These are phyloP conservation scores for Ogataea siamensis DNA, from an alignment of 805 yeast species.

Conservation along the genomic window DNA sequence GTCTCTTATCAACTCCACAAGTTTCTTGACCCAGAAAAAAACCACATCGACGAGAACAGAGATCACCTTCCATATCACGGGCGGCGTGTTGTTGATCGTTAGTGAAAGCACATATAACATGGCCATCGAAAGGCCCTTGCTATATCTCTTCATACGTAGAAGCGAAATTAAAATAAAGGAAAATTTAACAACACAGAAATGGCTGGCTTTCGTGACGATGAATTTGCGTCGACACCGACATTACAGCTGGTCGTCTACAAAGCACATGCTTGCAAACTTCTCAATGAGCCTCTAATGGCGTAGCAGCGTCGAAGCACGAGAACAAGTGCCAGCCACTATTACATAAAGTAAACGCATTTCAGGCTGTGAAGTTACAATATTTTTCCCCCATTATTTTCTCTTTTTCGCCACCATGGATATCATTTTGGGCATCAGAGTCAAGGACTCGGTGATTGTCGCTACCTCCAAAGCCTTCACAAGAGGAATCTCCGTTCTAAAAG, in stretches of 20 bases:
- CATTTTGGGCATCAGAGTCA: constrained; percentile 78
- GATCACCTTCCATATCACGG: constrained; percentile 26
- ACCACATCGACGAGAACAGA: constrained; percentile 43
- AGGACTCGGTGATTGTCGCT: constrained; percentile 81
- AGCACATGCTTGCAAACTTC: too few relatives aligned
- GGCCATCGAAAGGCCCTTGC: constrained; percentile 21
- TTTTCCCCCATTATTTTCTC: constrained; percentile 9
- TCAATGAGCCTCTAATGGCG: too few relatives aligned
- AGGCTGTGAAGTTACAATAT: constrained; percentile 1
- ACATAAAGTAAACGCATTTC: neutral
- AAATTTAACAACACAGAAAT: neutral
- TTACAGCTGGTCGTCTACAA: too few relatives aligned
- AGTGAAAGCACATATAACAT: constrained; percentile 15
- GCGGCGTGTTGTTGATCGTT: constrained; percentile 25
- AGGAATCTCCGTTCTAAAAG: constrained; percentile 79
- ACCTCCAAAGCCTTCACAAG: constrained; percentile 94
- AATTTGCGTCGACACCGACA: too few relatives aligned
- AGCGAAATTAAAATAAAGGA: neutral
- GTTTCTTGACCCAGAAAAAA: constrained; percentile 44
- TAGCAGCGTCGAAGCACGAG: too few relatives aligned
- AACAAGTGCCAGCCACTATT: too few relatives aligned
- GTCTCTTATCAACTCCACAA: constrained; percentile 16
- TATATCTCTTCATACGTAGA: constrained; percentile 9
- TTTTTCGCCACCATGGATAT: constrained; percentile 65
- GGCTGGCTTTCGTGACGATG: too few relatives aligned